A percentile compares a stretch with the other conserved stretches of the same genome.
These are phyloP conservation scores for Saturnispora sekii DNA, from an alignment of 805 yeast species.

Conservation along the genomic window DNA sequence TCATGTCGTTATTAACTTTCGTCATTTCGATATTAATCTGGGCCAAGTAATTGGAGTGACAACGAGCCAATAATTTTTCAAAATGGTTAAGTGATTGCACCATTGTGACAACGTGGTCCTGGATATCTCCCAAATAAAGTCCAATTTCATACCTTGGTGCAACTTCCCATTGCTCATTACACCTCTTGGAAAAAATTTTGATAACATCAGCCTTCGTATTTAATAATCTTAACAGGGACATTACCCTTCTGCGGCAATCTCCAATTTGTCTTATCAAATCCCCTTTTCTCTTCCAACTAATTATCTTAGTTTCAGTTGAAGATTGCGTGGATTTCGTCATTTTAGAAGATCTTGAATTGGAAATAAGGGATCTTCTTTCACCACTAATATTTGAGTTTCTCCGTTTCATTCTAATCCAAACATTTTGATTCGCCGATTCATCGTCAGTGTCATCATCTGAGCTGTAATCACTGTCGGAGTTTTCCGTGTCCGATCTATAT, in stretches of 20 bases:
- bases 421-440: conserved; percentile 31
- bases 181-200: conserved; percentile 86
- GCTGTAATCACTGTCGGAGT: conserved; percentile 35
- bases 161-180: conserved; percentile 74
- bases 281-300: conserved; percentile 86
- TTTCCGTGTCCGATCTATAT: conserved; percentile 33
- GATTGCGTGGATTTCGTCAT: conserved; percentile 15
- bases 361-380: conserved; percentile 16
- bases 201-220: conserved; percentile 97
- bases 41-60: conserved; percentile 94
- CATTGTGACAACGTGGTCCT: conserved; percentile 97
- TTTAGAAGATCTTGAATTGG: conserved; percentile 10
- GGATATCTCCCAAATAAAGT: conserved; percentile 92
- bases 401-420: conserved; percentile 23
- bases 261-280: conserved; percentile 94
- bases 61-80: conserved; percentile 85
- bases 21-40: conserved; percentile 98
- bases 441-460: conserved; percentile 30
- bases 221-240: conserved; percentile 75
- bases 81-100: conserved; percentile 90
- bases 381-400: conserved; percentile 22
- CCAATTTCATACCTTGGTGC: conserved; percentile 83
- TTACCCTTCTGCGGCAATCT: conserved; percentile 87
- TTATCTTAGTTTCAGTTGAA: conserved; percentile 33
- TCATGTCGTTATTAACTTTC: conserved; percentile 90